phyloP scores from a whole-genome alignment of 305 asterid species.

The Solanum hybrid region DNA sequence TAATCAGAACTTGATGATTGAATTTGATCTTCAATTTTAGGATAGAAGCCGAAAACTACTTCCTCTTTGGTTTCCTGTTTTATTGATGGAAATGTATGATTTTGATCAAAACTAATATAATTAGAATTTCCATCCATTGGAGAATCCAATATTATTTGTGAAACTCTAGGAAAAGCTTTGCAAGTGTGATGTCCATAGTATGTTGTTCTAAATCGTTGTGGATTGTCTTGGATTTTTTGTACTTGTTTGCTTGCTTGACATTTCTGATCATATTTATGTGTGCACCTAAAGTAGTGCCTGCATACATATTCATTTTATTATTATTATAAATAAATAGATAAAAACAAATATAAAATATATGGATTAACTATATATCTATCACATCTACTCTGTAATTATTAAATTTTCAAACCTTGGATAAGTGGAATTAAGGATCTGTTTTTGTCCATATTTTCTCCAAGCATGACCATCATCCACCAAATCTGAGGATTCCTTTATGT shows the following conservation, averaged over 20 bases:
- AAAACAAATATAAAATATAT: not conserved
- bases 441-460: constrained; percentile 85
- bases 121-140: constrained; percentile 17
- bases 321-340: not conserved
- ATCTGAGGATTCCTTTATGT: constrained; percentile 19
- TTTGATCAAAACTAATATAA: constrained; percentile 33
- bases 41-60: not conserved
- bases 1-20: constrained; percentile 7
- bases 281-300: constrained; percentile 74
- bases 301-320: not conserved
- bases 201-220: constrained; percentile 40
- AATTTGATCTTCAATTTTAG: not conserved
- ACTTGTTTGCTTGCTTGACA: constrained; percentile 68
- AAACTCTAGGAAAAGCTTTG: constrained; percentile 3
- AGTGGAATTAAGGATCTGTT: constrained; percentile 35
- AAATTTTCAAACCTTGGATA: constrained; percentile 41
- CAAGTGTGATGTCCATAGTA: constrained; percentile 56
- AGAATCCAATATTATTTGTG: constrained; percentile 15
- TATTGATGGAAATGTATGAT: not conserved
- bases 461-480: constrained; percentile 53
- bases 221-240: constrained; percentile 39
- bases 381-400: not conserved
- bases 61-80: constrained; percentile 20
- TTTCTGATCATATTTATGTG: constrained; percentile 52
- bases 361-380: not conserved